Evolutionary conservation across 208 protist genomes (phyloP).

Genomic region (Leishmania braziliensis): DNA sequence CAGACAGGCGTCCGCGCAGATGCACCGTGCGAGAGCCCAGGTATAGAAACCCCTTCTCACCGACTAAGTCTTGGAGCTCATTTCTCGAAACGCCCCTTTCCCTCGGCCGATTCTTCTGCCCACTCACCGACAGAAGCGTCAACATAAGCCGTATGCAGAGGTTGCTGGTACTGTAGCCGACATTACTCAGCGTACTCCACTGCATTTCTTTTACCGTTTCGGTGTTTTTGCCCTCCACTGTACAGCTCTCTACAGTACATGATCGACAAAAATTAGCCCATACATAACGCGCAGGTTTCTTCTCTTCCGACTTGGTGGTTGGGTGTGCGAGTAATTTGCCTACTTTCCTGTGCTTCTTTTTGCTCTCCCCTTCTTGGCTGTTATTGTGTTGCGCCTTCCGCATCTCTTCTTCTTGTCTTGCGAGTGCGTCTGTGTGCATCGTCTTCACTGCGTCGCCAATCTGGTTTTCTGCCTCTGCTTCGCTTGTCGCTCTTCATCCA

Average conservation of each 20-base stretch:
- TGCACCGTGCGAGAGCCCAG: neutral
- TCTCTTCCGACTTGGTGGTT: neutral
- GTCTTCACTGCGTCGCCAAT: neutral
- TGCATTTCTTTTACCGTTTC: neutral
- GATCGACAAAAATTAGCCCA: neutral
- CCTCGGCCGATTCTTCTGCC: too few species aligned
- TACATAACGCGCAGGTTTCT: neutral
- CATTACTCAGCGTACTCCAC: neutral
- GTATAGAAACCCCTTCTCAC: neutral
- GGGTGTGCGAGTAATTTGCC: neutral
- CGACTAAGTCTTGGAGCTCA: neutral
- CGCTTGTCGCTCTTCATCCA: neutral
- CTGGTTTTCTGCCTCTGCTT: too few species aligned
- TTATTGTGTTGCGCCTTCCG: neutral
- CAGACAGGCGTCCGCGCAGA: neutral
- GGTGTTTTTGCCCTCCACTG: neutral
- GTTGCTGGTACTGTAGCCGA: neutral
- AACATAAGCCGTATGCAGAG: neutral
- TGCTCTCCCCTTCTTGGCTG: neutral
- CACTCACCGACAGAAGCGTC: neutral
- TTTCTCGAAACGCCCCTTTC: neutral
- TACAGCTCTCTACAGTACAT: neutral
- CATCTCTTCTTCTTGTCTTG: neutral
- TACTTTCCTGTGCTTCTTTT: neutral
- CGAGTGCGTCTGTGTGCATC: neutral